phyloP scores from a whole-genome alignment of 345 rosid species.

The Populus davidiana region DNA sequence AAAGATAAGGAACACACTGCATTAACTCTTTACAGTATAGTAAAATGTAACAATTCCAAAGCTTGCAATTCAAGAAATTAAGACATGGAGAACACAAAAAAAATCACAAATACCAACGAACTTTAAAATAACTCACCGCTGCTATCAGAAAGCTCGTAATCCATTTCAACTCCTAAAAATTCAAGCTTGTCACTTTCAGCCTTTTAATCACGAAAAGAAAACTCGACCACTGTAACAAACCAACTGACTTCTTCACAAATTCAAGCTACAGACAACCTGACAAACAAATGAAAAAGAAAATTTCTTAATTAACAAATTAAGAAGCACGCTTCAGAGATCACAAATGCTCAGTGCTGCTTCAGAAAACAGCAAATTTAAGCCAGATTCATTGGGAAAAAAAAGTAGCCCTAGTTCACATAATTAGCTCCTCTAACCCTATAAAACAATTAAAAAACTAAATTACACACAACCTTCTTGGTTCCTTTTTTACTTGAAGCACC shows the following conservation, averaged over 20 bases:
- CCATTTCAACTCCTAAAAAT: constrained; percentile 27
- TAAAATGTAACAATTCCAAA: background rate
- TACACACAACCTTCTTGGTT: background rate
- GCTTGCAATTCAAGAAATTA: background rate
- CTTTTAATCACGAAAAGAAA: background rate
- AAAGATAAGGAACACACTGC: background rate
- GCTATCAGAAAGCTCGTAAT: constrained; percentile 39
- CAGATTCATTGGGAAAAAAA: background rate
- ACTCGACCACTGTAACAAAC: background rate
- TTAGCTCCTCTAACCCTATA: background rate
- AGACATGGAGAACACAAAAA: background rate
- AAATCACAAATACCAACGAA: background rate
- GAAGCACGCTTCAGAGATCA: background rate
- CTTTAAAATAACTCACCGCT: constrained; percentile 32
- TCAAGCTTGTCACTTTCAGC: background rate
- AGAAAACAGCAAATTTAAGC: background rate
- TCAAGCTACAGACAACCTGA: constrained; percentile 16
- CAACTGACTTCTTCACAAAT: background rate
- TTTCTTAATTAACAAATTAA: background rate
- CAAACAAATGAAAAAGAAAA: constrained; percentile 7
- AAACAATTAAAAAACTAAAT: background rate
- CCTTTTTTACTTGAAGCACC: background rate
- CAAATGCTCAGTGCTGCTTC: background rate
- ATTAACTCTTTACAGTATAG: background rate
- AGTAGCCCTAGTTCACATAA: background rate